Evolutionary conservation across 371 early-diverging fungal genomes (phyloP), one percentile per base, ranked within the genome.

Genomic region (Actinomucor elegans): DNA sequence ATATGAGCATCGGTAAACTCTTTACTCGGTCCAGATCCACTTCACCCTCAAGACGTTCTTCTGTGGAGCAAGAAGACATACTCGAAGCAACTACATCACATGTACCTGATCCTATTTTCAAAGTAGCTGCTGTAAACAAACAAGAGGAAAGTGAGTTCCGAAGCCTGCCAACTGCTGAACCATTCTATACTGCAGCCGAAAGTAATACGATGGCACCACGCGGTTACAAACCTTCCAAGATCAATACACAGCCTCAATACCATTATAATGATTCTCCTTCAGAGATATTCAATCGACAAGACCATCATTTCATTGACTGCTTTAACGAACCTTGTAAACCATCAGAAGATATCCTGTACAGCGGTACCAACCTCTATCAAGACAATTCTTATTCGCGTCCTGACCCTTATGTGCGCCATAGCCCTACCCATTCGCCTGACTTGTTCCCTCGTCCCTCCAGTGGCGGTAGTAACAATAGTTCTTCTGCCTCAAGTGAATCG

Each of bases 21-120:
- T 68, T 77, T 48, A 49, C 51, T 29, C 52, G 68, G 23, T 70
- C 71, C 5, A 59, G 71, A 20, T 74, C 74, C 12, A 50, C 62
- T 3, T 74, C 74, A 0, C 74, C 68, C 4, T 57, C 67, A 18
- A 63, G 68, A 59, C 40, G 46, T 15, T 52, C 48, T 24, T 46
- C 42, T 5, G 7, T 29, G 4, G 42, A 47, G 1, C 36, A 7
- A 20, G 26, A 27, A 24, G 64, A 53, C 9, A 44, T 48, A n/a
- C 21, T 37, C 7, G 24, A 35, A n/a, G 31, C 32, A 7, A 36
- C 36, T 4, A 28, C 37, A 44, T 34, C 52, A 43, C 24, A 43
- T 45, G 64, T 64, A 8, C 29, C 17, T 33, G 59, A 64, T 41
- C 59, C 64, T 23, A 35, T 64, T 8, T 48, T 64, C 20, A 57